Evolutionary conservation across 2,329 filamentous ascomycete genomes (phyloP), one percentile per base, ranked within the genome.

Genomic region (Colletotrichum zoysiae): DNA sequence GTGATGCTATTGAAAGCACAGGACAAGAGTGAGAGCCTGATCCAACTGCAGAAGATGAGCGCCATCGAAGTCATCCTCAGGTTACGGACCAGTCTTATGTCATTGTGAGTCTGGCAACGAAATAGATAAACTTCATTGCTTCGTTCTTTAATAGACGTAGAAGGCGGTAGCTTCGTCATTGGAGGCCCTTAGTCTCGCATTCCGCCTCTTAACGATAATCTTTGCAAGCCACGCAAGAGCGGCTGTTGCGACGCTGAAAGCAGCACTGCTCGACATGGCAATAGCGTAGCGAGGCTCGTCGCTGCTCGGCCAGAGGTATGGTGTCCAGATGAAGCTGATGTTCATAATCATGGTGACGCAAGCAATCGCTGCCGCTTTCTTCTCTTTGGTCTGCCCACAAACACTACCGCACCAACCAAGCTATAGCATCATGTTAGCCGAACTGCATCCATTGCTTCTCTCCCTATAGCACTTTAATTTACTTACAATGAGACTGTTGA

Each of bases 321-420:
- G 81, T 5, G 82, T 83, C 80, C 81, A 84, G 40, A 84, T 81
- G 67, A 83, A 84, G 44, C 73, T 74, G 48, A 76, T 18, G 60
- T 77, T 77, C 69, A 76, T 76, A 35, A 78, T 70, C 46, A 73
- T 73, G 9, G 75, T 78, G 1, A 78, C 75, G 23, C 82, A 79
- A 12, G 77, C 77, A 3, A 82, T 74, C 9, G 79, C 76, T 11
- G 77, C 79, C 6, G 83, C 82, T 70, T 83, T 83, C 76, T 84
- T 84, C 75, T 84, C 82, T 40, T 82, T 83, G 0, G 82, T 84
- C 74, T 84, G 83, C 6, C 80, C 81, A 18, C 77, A 78, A 5
- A 78, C 78, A 6, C 79, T 80, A 75, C 81, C 83, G 55, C 81
- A 81, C 67, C 83, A 80, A 26, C 81, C 77, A 6, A 79, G 78